phyloP scores from a whole-genome alignment of 495 filamentous ascomycete genomes.

The Filosporella fistucella region DNA sequence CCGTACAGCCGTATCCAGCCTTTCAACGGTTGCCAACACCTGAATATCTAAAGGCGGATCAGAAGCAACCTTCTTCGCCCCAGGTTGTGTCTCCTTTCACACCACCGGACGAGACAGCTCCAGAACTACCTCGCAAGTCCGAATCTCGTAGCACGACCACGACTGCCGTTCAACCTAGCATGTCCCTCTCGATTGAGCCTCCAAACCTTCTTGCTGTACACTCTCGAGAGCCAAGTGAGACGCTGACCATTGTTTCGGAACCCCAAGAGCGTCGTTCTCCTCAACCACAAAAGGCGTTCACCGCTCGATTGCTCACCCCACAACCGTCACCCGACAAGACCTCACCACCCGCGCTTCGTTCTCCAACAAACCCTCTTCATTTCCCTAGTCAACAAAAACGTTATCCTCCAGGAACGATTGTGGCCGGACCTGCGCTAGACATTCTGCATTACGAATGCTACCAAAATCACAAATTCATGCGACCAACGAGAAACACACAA shows the following conservation, averaged over 20 bases:
- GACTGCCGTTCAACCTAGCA: not conserved
- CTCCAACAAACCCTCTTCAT: constrained; percentile 4
- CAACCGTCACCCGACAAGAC: constrained; percentile 59
- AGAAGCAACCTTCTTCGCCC: not conserved
- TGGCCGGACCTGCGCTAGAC: constrained; percentile 6
- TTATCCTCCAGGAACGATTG: constrained; percentile 6
- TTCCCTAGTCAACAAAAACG: constrained; percentile 12
- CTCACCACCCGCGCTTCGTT: constrained; percentile 7
- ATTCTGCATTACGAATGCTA: constrained; percentile 23
- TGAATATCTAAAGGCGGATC: constrained; percentile 19
- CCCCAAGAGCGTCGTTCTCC: constrained; percentile 10
- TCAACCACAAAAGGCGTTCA: constrained; percentile 14
- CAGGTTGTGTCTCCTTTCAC: constrained; percentile 12
- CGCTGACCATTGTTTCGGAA: constrained; percentile 21
- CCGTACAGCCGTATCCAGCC: not conserved
- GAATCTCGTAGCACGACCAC: constrained; percentile 8
- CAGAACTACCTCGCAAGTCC: constrained; percentile 11
- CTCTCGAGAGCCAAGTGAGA: constrained; percentile 16
- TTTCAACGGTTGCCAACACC: constrained; percentile 11
- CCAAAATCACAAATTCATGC: constrained; percentile 23
- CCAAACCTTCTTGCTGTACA: not conserved
- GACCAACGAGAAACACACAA: constrained; percentile 14
- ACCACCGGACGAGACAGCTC: constrained; percentile 12
- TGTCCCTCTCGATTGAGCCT: not conserved
- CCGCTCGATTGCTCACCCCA: constrained; percentile 23